phyloP scores from a whole-genome alignment of 2,329 filamentous ascomycete genomes.

The Colletotrichum incanum region DNA sequence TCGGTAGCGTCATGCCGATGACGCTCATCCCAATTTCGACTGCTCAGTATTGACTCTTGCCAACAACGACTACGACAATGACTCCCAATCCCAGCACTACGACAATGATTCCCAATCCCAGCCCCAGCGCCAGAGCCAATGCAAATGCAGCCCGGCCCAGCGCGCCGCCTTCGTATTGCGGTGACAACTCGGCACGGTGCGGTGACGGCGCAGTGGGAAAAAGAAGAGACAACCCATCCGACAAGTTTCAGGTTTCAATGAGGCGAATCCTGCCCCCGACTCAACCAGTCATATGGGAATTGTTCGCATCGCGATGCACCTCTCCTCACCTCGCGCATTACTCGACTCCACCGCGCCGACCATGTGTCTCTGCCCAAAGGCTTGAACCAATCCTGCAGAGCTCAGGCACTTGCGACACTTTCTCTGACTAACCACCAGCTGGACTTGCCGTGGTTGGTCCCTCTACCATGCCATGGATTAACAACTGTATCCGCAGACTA shows the following conservation, averaged over 20 bases:
- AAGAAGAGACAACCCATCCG: not conserved
- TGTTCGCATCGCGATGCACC: slow-evolving; percentile 28
- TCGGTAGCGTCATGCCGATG: not conserved
- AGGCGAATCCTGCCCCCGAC: slow-evolving; percentile 14
- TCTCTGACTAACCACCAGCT: slow-evolving; percentile 5
- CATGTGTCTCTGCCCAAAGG: slow-evolving; percentile 39
- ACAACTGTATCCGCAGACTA: slow-evolving; percentile 8
- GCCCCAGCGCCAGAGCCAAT: not conserved
- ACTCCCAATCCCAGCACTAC: slow-evolving; percentile 2
- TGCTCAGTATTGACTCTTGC: not conserved
- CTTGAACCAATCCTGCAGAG: slow-evolving; percentile 24
- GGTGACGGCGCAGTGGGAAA: slow-evolving; percentile 8
- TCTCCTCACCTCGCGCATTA: not conserved
- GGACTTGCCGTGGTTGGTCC: slow-evolving; percentile 25
- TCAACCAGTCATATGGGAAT: slow-evolving; percentile 9
- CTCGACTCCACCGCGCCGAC: slow-evolving; percentile 19
- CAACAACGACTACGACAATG: not conserved
- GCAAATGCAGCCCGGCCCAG: slow-evolving; percentile 24
- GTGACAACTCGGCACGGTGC: slow-evolving; percentile 28
- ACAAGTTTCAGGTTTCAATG: slow-evolving; percentile 33
- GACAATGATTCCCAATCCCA: not conserved
- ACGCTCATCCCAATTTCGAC: not conserved
- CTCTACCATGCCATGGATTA: slow-evolving; percentile 15
- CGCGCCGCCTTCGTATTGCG: slow-evolving; percentile 24
- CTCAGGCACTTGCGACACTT: slow-evolving; percentile 34